Conservation (phyloP, 78 protist species). For the Cavenderia fasciculata region DNA sequence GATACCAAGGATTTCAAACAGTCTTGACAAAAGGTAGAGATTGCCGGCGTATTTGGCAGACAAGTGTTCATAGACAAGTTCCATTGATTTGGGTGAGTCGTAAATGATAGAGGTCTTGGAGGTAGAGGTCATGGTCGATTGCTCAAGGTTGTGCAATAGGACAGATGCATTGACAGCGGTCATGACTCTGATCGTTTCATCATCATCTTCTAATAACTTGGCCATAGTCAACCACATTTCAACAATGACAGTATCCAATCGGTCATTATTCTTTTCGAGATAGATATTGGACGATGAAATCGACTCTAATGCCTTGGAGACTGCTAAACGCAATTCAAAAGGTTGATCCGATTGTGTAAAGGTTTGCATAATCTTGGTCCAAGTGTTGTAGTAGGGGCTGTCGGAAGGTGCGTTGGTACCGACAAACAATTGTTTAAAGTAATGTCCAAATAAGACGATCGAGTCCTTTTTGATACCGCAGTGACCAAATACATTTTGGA, state of each 20-base stretch:
- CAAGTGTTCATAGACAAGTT: background rate
- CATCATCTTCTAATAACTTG: slow-evolving; percentile 45
- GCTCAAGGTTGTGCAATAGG: too few species aligned
- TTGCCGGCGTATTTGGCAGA: too few species aligned
- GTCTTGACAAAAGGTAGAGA: background rate
- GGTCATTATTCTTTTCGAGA: background rate
- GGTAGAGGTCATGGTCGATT: too few species aligned
- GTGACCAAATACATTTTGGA: background rate
- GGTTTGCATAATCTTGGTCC: slow-evolving; percentile 18
- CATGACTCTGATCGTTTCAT: slow-evolving; percentile 19
- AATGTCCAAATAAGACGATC: slow-evolving; percentile 59
- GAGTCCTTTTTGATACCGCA: slow-evolving; percentile 46
- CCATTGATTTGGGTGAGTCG: background rate
- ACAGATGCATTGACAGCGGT: background rate
- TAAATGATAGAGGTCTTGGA: too few species aligned
- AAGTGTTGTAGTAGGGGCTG: background rate
- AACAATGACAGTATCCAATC: background rate
- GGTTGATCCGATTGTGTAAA: slow-evolving; percentile 25
- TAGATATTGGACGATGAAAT: background rate
- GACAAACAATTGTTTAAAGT: slow-evolving; percentile 13
- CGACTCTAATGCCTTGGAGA: slow-evolving; percentile 12
- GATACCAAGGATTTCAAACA: background rate
- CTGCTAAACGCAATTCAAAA: slow-evolving; percentile 31
- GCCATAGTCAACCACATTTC: slow-evolving; percentile 47
- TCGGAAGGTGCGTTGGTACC: background rate